These are phyloP conservation scores for Tulasnella sp. DNA, from an alignment of 768 basidiomycete species.

Conservation along the genomic window DNA sequence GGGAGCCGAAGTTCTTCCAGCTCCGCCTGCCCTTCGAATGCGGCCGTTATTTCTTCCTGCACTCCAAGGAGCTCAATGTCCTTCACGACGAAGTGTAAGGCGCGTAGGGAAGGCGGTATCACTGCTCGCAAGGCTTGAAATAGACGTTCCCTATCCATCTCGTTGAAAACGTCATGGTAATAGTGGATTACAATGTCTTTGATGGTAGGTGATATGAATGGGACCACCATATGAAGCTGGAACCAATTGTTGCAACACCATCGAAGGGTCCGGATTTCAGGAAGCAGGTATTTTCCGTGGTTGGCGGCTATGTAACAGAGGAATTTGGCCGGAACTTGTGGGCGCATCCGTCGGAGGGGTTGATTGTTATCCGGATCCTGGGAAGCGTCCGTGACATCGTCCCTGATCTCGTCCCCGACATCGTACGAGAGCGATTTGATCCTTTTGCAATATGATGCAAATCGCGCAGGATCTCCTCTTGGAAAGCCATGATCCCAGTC, in stretches of 20 bases:
- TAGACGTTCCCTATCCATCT: neutral
- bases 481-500: too few relatives aligned
- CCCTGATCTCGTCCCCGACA: too few relatives aligned
- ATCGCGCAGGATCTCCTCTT: too few relatives aligned
- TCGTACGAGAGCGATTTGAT: too few relatives aligned
- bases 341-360: too few relatives aligned
- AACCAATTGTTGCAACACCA: neutral
- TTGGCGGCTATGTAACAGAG: neutral
- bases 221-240: neutral
- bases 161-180: neutral
- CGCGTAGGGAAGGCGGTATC: neutral
- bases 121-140: neutral
- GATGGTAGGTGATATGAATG: neutral
- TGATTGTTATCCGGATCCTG: too few relatives aligned
- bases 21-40: neutral
- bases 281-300: neutral
- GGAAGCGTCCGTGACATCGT: too few relatives aligned
- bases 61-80: neutral
- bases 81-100: neutral
- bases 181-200: neutral
- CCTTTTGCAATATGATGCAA: too few relatives aligned
- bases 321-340: too few relatives aligned
- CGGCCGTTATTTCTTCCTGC: neutral
- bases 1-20: neutral
- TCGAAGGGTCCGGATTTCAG: neutral